Base-by-base conservation (phyloP, 2,329 filamentous ascomycete species). In the Pseudonectria buxi region DNA sequence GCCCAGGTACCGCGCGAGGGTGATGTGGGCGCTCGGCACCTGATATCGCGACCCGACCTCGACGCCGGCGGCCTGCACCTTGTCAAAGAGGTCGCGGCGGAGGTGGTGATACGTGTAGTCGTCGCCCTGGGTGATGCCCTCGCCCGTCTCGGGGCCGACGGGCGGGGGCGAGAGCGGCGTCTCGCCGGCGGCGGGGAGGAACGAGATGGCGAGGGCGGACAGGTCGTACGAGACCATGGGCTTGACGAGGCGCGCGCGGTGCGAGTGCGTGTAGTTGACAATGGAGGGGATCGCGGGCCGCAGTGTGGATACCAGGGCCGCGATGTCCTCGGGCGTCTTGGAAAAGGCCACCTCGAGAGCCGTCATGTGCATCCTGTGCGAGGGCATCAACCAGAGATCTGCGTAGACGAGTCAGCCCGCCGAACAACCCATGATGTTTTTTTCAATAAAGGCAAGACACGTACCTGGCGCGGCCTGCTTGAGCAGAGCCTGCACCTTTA, bases 91-190 rank as follows among this genome's bases (percentile, higher is more conserved):
- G 54, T 95, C 87, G 4, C 82, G 74, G 3, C 90, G 79, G 7
- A 96, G 75, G 59, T 96, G 90, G 56, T 95, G 90, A 58, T 95
- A 95, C 0, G 84, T 89, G 62, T 86, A 95, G 2, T 48, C 53
- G 46, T 92, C 83, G 13, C 76, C 71, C 26, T 70, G 62, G 12
- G 65, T 56, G 11, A 59, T 59, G 28, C 53, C 48, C 10, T 47
- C 49, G 13, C 52, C 51, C n/a, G 49, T 44, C 22, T 63, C 59
- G 1, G 67, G 62, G 4, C 58, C 55, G 2, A 55, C 54, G 2
- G 69, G 59, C 4, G 61, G 38, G 1, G 70, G 67, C 10, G 59
- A 58, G 6, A 56, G 40, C 2, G 30, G 4, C 16, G 57, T 50
- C 62, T 87, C 82, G 10, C 77, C 79, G 4, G 78, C 72, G 0